phyloP scores from a whole-genome alignment of 2,329 filamentous ascomycete genomes.

The Alternaria consortialis region DNA sequence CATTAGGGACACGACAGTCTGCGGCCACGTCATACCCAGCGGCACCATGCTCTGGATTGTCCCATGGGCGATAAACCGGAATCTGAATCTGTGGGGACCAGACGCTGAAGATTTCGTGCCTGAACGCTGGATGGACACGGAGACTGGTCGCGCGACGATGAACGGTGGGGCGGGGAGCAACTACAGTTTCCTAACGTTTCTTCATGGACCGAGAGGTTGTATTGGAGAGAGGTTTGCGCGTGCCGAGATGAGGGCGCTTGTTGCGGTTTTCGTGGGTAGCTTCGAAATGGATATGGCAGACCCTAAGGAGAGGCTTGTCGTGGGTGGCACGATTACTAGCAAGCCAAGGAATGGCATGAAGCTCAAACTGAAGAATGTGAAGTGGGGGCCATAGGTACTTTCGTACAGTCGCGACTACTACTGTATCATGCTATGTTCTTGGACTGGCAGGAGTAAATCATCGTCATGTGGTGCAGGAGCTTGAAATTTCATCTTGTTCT shows the following conservation, averaged over 20 bases:
- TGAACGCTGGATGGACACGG: slow-evolving; percentile 56
- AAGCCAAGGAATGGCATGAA: slow-evolving; percentile 52
- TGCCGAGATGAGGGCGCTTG: slow-evolving; percentile 48
- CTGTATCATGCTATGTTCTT: background rate
- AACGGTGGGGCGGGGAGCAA: slow-evolving; percentile 51
- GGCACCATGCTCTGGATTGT: slow-evolving; percentile 52
- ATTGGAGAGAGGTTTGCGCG: slow-evolving; percentile 52
- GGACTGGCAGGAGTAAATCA: background rate
- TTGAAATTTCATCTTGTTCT: background rate
- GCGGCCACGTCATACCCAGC: slow-evolving; percentile 50
- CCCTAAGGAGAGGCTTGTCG: slow-evolving; percentile 38
- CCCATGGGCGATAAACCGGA: slow-evolving; percentile 56
- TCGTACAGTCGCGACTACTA: background rate
- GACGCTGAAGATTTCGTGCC: slow-evolving; percentile 55
- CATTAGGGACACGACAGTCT: slow-evolving; percentile 44
- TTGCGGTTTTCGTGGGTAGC: slow-evolving; percentile 46
- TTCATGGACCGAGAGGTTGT: slow-evolving; percentile 54
- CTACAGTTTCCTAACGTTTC: slow-evolving; percentile 54
- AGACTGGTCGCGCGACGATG: slow-evolving; percentile 51
- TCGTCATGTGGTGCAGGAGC: background rate
- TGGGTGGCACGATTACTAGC: slow-evolving; percentile 49
- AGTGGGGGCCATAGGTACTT: slow-evolving; percentile 24
- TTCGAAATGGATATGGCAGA: slow-evolving; percentile 50
- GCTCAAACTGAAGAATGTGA: slow-evolving; percentile 39
- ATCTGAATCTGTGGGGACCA: slow-evolving; percentile 54